phyloP scores from a whole-genome alignment of 768 basidiomycete species.

The Podaxis pistillaris region DNA sequence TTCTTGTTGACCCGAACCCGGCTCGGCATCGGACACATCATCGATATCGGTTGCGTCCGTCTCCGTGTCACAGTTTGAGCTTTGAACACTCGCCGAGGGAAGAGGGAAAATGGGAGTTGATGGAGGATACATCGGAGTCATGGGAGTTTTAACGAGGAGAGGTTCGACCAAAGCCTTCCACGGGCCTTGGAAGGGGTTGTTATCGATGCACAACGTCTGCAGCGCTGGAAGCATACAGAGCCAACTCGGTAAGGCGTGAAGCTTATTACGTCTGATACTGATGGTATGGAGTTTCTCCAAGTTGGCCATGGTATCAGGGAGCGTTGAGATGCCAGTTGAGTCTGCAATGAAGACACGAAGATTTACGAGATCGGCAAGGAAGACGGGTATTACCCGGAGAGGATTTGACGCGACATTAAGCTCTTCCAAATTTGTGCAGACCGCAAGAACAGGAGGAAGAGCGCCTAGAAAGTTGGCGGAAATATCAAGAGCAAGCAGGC shows the following conservation, averaged over 20 bases:
- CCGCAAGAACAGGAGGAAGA: slow-evolving; percentile 79
- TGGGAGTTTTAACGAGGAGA: slow-evolving; percentile 61
- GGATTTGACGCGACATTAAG: slow-evolving; percentile 92
- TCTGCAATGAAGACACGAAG: slow-evolving; percentile 93
- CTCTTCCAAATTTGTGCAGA: slow-evolving; percentile 84
- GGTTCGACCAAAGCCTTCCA: slow-evolving; percentile 91
- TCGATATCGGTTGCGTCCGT: slow-evolving; percentile 50
- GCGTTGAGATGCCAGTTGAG: slow-evolving; percentile 72
- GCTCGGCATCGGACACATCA: slow-evolving; percentile 58
- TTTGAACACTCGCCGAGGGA: slow-evolving; percentile 43
- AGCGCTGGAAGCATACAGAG: slow-evolving; percentile 82
- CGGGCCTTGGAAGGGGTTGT: slow-evolving; percentile 92
- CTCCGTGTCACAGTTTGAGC: slow-evolving; percentile 39
- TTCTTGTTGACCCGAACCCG: slow-evolving; percentile 35
- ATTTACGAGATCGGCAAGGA: slow-evolving; percentile 71
- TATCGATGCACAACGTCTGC: slow-evolving; percentile 89
- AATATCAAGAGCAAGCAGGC: slow-evolving; percentile 91
- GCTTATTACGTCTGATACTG: slow-evolving; percentile 84
- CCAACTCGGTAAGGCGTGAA: slow-evolving; percentile 92
- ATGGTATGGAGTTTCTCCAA: slow-evolving; percentile 85
- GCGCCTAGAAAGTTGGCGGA: slow-evolving; percentile 84
- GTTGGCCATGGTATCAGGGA: slow-evolving; percentile 72
- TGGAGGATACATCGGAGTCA: slow-evolving; percentile 62
- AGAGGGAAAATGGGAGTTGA: slow-evolving; percentile 61
- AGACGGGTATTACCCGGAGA: slow-evolving; percentile 86